Conservation (phyloP, 2,329 filamentous ascomycete species). For the Xylariales sp. region DNA sequence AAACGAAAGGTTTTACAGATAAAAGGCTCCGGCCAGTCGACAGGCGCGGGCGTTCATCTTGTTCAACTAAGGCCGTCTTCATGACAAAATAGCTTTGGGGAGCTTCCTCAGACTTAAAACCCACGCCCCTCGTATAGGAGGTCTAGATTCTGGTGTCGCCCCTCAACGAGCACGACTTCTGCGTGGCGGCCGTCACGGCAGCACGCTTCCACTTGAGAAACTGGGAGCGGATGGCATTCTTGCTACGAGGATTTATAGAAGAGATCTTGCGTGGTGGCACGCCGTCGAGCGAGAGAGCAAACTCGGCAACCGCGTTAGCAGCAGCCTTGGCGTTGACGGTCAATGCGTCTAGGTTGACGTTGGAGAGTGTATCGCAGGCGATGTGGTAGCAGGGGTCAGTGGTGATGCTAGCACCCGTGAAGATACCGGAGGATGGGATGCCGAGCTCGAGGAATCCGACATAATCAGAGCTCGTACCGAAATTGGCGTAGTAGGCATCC, state of each 20-base stretch:
- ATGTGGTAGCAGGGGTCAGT: conserved; percentile 56
- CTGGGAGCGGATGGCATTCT: conserved; percentile 31
- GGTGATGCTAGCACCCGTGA: conserved; percentile 53
- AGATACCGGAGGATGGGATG: conserved; percentile 55
- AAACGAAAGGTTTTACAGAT: neutral
- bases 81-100: neutral
- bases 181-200: conserved; percentile 30
- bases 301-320: conserved; percentile 60
- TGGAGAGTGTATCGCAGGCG: conserved; percentile 54
- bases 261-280: conserved; percentile 34
- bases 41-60: neutral
- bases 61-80: neutral
- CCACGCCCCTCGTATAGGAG: neutral
- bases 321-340: conserved; percentile 58
- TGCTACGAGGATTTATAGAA: conserved; percentile 27
- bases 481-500: conserved; percentile 50
- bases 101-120: neutral
- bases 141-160: conserved; percentile 33
- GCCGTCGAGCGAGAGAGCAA: conserved; percentile 39
- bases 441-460: conserved; percentile 55
- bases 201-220: conserved; percentile 39
- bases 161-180: conserved; percentile 40
- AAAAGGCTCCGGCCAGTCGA: neutral
- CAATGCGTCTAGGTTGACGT: conserved; percentile 57
- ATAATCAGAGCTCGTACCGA: conserved; percentile 55